Evolutionary conservation across 2,329 filamentous ascomycete species (phyloP).

Genomic region (Fusarium sp.): DNA sequence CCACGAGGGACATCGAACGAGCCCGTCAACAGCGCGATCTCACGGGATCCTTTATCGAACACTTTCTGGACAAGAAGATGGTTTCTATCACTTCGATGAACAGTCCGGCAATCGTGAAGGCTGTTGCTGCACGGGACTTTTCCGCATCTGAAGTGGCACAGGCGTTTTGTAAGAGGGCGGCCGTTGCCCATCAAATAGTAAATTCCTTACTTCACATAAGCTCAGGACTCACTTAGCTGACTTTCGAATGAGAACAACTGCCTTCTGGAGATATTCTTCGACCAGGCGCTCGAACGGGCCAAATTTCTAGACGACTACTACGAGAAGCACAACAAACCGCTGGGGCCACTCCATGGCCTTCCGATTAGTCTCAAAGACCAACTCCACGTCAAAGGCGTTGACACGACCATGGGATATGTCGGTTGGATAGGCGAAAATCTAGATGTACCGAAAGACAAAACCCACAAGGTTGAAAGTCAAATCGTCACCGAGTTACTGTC

Average conservation of each 20-base stretch:
- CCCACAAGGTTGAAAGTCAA: conserved; percentile 35
- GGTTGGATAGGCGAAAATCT: conserved; percentile 46
- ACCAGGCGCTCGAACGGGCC: conserved; percentile 33
- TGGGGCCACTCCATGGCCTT: conserved; percentile 43
- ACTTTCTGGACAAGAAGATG: conserved; percentile 21
- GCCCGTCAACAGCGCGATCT: conserved; percentile 23
- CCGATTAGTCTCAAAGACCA: conserved; percentile 64
- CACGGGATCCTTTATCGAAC: conserved; percentile 39
- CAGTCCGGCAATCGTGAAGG: conserved; percentile 13
- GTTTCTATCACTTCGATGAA: conserved; percentile 21
- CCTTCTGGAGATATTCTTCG: conserved; percentile 38
- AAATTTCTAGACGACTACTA: conserved; percentile 29
- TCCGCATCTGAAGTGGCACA: conserved; percentile 58
- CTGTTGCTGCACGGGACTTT: neutral
- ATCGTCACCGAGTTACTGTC: conserved; percentile 36
- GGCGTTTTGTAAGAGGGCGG: conserved; percentile 64
- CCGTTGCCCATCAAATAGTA: conserved; percentile 68
- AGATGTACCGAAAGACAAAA: neutral
- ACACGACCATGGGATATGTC: conserved; percentile 59
- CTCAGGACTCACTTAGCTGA: conserved; percentile 50
- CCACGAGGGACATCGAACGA: conserved; percentile 20
- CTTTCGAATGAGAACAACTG: conserved; percentile 15
- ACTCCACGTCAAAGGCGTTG: conserved; percentile 68
- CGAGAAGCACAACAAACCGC: neutral
- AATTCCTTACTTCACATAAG: conserved; percentile 55